phyloP scores from a whole-genome alignment of 257 asterid species.

The Capsicum baccatum region DNA sequence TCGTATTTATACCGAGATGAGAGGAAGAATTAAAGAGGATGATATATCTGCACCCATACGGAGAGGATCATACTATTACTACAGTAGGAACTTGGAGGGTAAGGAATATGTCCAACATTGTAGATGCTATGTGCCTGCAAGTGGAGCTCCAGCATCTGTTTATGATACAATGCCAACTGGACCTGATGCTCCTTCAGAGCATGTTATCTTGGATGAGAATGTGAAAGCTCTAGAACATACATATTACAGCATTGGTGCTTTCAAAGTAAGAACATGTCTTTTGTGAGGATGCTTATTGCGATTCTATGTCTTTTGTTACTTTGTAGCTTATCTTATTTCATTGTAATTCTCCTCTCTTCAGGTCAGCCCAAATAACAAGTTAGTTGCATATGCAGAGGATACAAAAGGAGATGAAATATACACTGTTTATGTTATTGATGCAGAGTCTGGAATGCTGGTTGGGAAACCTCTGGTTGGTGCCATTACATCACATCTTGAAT shows the following conservation, averaged over 20 bases:
- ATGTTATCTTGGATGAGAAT: conserved; percentile 86
- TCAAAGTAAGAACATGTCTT: conserved; percentile 58
- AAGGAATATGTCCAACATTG: conserved; percentile 83
- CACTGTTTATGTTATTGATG: conserved; percentile 77
- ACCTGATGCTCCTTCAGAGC: conserved; percentile 88
- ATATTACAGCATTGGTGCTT: conserved; percentile 71
- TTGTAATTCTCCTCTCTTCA: conserved; percentile 38
- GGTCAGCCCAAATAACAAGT: conserved; percentile 82
- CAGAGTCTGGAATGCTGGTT: conserved; percentile 69
- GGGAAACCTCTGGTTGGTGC: conserved; percentile 73
- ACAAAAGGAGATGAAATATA: conserved; percentile 91
- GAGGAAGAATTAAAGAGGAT: conserved; percentile 89
- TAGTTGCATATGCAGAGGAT: conserved; percentile 94
- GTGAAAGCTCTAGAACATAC: conserved; percentile 67
- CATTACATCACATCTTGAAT: conserved; percentile 63
- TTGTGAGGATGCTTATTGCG: not conserved
- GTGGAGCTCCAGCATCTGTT: conserved; percentile 54
- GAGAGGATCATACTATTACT: conserved; percentile 77
- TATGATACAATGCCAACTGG: conserved; percentile 82
- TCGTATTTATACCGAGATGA: conserved; percentile 73
- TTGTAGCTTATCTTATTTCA: not conserved
- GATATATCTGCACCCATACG: conserved; percentile 79
- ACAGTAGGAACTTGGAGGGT: conserved; percentile 82
- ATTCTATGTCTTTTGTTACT: conserved; percentile 9
- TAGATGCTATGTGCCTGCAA: conserved; percentile 66